Percentiles rank a stretch among this genome's conserved stretches.
These are phyloP conservation scores for Coriaria nepalensis DNA, from an alignment of 306 rosid genomes.

Conservation along the genomic window DNA sequence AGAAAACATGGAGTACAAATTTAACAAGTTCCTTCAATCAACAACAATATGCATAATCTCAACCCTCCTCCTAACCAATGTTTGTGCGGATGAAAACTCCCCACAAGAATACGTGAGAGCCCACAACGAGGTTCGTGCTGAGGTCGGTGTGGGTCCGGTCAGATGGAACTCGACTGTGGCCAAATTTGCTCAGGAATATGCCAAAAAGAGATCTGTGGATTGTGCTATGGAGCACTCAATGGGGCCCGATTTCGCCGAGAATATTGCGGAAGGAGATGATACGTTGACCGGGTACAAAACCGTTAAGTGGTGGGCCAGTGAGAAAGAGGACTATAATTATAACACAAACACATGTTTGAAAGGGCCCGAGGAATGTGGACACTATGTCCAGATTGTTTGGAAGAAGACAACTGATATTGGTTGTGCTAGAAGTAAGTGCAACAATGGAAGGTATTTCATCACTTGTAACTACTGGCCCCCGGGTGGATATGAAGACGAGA, in stretches of 20 bases:
- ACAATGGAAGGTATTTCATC: not conserved
- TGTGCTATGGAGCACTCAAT: slow-evolving; percentile 6
- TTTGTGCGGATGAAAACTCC: not conserved
- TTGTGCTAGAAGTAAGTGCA: not conserved
- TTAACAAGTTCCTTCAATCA: too few relatives aligned
- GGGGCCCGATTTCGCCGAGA: not conserved
- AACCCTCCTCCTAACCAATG: too few relatives aligned
- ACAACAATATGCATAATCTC: too few relatives aligned
- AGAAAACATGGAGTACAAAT: too few relatives aligned
- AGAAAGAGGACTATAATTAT: not conserved
- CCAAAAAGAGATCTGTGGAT: not conserved
- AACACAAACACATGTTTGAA: not conserved
- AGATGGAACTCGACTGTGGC: slow-evolving; percentile 11
- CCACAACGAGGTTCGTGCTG: slow-evolving; percentile 3
- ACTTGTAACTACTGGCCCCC: not conserved
- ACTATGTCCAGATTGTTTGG: not conserved
- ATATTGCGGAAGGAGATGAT: not conserved
- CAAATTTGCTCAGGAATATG: slow-evolving; percentile 5
- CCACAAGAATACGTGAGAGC: slow-evolving; percentile 6
- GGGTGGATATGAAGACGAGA: too few relatives aligned
- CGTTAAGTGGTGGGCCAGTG: not conserved
- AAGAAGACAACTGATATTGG: not conserved
- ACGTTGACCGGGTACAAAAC: not conserved
- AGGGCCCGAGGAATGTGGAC: not conserved
- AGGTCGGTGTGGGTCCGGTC: slow-evolving; percentile 7